These are phyloP conservation scores for Neophaeococcomyces mojaviensis DNA, from an alignment of 2,329 filamentous ascomycete genomes.

Conservation along the genomic window DNA sequence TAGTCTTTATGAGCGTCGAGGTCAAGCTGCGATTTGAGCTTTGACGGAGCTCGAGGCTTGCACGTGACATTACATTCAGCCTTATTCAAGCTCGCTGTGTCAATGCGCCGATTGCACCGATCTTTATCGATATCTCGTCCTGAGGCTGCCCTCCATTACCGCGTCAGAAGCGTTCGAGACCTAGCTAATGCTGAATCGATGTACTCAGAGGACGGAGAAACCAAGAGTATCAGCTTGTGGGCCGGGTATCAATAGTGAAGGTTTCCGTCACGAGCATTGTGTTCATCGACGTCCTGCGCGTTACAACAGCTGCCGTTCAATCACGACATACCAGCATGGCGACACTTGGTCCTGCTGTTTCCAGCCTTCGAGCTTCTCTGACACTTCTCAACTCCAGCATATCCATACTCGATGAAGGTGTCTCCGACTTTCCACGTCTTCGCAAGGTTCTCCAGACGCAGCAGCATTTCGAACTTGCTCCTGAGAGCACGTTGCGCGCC, in stretches of 20 bases:
- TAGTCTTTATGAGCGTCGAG: background rate
- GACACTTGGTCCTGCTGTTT: slow-evolving; percentile 53
- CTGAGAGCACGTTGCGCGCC: slow-evolving; percentile 70
- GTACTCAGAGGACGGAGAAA: too few species aligned
- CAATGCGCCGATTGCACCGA: too few species aligned
- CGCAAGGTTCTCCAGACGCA: slow-evolving; percentile 57
- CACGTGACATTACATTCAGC: background rate
- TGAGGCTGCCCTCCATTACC: too few species aligned
- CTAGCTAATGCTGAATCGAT: too few species aligned
- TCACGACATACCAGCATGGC: slow-evolving; percentile 18
- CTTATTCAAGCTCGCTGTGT: background rate
- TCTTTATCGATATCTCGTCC: too few species aligned
- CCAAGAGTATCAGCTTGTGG: too few species aligned
- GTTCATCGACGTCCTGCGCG: too few species aligned
- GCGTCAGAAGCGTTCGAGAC: too few species aligned
- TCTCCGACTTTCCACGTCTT: slow-evolving; percentile 57
- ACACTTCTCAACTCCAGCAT: slow-evolving; percentile 57
- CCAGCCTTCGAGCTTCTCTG: slow-evolving; percentile 54
- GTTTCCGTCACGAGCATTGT: too few species aligned
- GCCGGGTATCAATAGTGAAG: too few species aligned
- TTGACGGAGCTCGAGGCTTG: background rate
- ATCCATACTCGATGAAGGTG: slow-evolving; percentile 52
- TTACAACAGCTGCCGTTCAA: background rate
- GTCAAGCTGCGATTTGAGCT: slow-evolving; percentile 9
- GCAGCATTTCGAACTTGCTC: slow-evolving; percentile 87